These are phyloP conservation scores for Fusarium odoratissimum DNA, from an alignment of 2,329 filamentous ascomycete genomes.

Conservation along the genomic window DNA sequence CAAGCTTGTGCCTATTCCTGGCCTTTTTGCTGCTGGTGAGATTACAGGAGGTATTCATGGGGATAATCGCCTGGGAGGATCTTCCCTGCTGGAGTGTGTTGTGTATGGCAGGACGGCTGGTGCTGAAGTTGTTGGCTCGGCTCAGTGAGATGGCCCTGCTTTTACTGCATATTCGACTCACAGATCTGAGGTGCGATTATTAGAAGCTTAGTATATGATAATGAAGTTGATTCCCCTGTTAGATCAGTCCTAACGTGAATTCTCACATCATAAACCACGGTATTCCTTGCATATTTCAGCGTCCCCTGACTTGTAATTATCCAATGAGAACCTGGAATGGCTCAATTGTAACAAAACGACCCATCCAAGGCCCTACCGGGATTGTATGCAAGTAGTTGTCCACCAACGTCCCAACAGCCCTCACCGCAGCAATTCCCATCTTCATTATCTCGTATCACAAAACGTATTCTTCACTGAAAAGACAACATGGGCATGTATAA, in stretches of 20 bases:
- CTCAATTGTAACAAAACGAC: neutral
- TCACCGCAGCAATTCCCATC: neutral
- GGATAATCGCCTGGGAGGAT: slow-evolving; percentile 70
- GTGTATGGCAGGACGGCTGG: slow-evolving; percentile 72
- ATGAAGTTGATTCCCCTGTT: no score
- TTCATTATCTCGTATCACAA: neutral
- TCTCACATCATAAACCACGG: neutral
- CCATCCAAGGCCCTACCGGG: neutral
- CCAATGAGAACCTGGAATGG: neutral
- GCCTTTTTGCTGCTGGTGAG: slow-evolving; percentile 73
- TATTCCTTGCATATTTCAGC: neutral
- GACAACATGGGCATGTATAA: neutral
- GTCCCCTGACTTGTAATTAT: neutral
- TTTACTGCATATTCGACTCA: slow-evolving; percentile 18
- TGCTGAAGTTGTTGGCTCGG: slow-evolving; percentile 28
- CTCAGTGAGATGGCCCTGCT: neutral
- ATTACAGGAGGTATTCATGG: slow-evolving; percentile 74
- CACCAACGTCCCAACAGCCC: neutral
- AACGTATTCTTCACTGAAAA: no score
- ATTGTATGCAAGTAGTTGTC: neutral
- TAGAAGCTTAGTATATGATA: neutral
- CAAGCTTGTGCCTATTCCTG: slow-evolving; percentile 58
- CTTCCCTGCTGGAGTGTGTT: slow-evolving; percentile 71
- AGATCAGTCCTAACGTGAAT: neutral
- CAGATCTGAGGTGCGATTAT: slow-evolving; percentile 37